These are phyloP conservation scores for Calonectria multiphialidica DNA, from an alignment of 2,329 filamentous ascomycete species.

Conservation along the genomic window DNA sequence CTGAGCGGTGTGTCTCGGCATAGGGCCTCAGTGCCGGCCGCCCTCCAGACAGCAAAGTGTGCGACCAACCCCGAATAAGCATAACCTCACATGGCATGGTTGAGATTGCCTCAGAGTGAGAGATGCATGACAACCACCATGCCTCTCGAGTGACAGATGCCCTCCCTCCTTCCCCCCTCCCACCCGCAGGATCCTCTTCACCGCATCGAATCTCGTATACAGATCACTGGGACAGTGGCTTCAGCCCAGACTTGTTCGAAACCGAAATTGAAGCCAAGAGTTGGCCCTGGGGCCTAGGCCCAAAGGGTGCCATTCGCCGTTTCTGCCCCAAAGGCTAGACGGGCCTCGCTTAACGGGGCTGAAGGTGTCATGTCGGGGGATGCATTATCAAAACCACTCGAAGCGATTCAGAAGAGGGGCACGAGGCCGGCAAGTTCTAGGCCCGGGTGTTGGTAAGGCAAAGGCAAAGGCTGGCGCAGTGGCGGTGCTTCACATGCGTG, in stretches of 20 bases:
- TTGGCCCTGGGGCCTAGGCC: background rate
- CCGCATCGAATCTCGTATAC: slow-evolving; percentile 12
- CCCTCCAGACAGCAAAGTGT: background rate
- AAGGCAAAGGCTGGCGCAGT: background rate
- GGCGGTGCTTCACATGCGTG: slow-evolving; percentile 9
- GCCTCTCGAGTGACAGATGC: background rate
- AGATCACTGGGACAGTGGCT: background rate
- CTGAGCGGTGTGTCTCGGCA: background rate
- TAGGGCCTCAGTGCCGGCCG: background rate
- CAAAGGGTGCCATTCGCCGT: background rate
- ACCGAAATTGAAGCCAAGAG: slow-evolving; percentile 21
- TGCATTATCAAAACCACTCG: background rate
- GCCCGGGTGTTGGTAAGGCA: background rate
- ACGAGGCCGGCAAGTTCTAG: background rate
- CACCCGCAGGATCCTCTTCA: no score
- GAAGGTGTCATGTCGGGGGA: background rate
- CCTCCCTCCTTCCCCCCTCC: no score
- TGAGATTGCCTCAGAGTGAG: background rate
- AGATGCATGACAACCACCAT: background rate
- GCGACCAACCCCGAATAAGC: background rate
- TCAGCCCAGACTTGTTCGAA: background rate
- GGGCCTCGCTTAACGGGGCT: slow-evolving; percentile 10
- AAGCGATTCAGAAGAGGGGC: slow-evolving; percentile 13
- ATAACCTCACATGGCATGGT: background rate
- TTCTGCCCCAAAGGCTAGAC: background rate